Evolutionary conservation across 2,329 filamentous ascomycete genomes (phyloP).

Genomic region (Venturia carpophila): DNA sequence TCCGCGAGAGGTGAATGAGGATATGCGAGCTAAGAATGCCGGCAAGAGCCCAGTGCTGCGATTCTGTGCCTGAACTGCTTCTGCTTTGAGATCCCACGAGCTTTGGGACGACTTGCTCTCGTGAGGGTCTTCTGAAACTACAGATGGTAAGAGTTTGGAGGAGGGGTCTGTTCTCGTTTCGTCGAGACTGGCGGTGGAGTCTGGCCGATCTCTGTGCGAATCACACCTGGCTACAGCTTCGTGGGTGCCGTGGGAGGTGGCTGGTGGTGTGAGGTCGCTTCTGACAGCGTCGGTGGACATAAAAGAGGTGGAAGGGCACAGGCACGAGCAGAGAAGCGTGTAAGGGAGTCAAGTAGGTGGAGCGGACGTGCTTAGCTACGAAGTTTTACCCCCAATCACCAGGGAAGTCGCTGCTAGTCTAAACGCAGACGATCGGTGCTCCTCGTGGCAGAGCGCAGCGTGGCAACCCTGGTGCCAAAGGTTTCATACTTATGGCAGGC

Average conservation of each 20-base stretch:
- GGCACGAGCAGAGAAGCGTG: not conserved
- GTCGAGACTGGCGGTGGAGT: constrained; percentile 1
- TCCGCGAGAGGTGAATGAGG: constrained; percentile 6
- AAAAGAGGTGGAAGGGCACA: constrained; percentile 7
- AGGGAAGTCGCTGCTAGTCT: not conserved
- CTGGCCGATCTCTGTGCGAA: constrained; percentile 2
- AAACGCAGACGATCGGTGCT: constrained; percentile 1
- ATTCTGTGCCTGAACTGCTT: not conserved
- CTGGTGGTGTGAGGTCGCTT: not conserved
- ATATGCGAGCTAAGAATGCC: constrained; percentile 12
- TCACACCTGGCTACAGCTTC: not conserved
- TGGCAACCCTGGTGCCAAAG: constrained; percentile 7
- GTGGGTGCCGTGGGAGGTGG: constrained; percentile 1
- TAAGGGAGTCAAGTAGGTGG: constrained; percentile 3
- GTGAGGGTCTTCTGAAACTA: not conserved
- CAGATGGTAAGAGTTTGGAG: not conserved
- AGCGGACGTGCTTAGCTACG: not conserved
- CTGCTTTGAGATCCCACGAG: not conserved
- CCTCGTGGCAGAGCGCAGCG: constrained; percentile 9
- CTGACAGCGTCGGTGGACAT: constrained; percentile 12
- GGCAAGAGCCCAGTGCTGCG: constrained; percentile 2
- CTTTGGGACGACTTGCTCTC: not conserved
- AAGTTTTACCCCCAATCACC: constrained; percentile 9
- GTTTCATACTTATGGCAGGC: constrained; percentile 6
- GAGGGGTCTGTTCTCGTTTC: constrained; percentile 4